Evolutionary conservation across 208 protist genomes (phyloP), one percentile per base, ranked within the genome.

Genomic region (Angomonas ambiguus): DNA sequence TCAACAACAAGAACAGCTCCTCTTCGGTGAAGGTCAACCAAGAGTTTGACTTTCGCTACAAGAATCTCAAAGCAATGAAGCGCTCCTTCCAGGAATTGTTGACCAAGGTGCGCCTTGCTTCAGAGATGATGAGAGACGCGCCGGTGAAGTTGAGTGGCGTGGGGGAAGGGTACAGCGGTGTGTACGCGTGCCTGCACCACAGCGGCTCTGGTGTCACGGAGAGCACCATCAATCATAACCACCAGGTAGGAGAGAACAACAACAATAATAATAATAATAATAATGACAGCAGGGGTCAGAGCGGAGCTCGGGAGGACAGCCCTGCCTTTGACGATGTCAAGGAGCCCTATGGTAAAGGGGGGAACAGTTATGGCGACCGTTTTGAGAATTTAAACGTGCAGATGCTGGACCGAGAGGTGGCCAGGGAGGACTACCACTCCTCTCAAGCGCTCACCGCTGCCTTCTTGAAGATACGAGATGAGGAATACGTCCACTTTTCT

Each of bases 161-260:
- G 5, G 57, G 57, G 2, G 57, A 62, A 33, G 57, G 57, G 18
- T 62, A 62, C 31, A 62, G 30, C 30, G 31, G 57, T 18, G 31
- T 62, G 32, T 48, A 24, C 57, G 57, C 57, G 5, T 62, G 57
- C 32, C 57, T 62, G 27, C 2, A 42, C 57, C 57, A 62, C 30
- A 33, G 57, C 57, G 57, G 31, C 57, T 34, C 57, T 22, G 25
- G 31, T 33, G 25, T 42, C 4, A 49, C 57, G 31, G 57, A 35
- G 31, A 24, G 24, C 53, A 59, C 34, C 24, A 59, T 59, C 3
- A 11, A n/a, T n/a, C n/a, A n/a, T n/a, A n/a, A n/a, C n/a, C n/a
- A n/a, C n/a, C n/a, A n/a, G n/a, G n/a, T n/a, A n/a, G n/a, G n/a
- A n/a, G n/a, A n/a, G n/a, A n/a, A 30, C 11, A 34, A 6, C 20